Conservation (phyloP, 2,329 filamentous ascomycete species). For the Cadophora luteo-olivacea region DNA sequence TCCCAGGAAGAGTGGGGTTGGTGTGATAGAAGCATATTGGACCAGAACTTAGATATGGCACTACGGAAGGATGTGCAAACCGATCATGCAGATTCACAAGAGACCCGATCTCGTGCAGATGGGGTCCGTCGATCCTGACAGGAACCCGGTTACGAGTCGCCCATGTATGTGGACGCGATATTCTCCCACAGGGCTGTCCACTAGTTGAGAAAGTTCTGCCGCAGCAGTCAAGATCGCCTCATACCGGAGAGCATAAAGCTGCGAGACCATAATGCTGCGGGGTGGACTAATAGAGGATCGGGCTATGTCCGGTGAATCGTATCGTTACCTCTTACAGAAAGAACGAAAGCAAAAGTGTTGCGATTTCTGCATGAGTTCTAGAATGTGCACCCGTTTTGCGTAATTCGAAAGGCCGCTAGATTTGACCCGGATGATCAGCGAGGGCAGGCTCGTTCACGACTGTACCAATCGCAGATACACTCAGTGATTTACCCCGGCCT, state of each 20-base stretch:
- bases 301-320: neutral
- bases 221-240: neutral
- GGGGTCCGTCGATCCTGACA: neutral
- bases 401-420: neutral
- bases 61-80: neutral
- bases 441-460: neutral
- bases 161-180: neutral
- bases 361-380: slow-evolving; percentile 15
- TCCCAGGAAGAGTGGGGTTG: neutral
- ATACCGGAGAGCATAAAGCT: neutral
- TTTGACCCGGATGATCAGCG: neutral
- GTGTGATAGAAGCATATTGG: neutral
- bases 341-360: slow-evolving; percentile 8
- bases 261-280: neutral
- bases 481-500: neutral
- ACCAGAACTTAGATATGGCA: neutral
- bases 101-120: neutral
- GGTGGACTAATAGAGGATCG: neutral
- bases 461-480: neutral
- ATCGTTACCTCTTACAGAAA: slow-evolving; percentile 7
- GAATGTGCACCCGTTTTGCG: neutral
- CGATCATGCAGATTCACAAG: neutral
- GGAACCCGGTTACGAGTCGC: neutral
- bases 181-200: neutral
- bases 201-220: neutral